phyloP scores from a whole-genome alignment of 2,329 filamentous ascomycete species.

The Paraphoma chrysanthemicola region DNA sequence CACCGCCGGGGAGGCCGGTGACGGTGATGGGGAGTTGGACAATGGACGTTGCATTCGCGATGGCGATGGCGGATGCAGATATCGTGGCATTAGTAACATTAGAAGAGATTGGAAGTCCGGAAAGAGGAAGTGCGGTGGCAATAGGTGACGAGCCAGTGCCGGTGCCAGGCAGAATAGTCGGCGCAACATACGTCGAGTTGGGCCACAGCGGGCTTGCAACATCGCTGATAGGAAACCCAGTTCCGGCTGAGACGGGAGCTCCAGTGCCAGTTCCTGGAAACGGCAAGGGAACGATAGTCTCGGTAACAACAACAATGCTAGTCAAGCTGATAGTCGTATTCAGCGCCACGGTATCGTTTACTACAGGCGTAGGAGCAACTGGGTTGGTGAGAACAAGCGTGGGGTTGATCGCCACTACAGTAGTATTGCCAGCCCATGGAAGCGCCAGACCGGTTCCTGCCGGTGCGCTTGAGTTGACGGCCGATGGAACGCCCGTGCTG shows the following conservation, averaged over 20 bases:
- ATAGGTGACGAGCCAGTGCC: neutral
- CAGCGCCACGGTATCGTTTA: neutral
- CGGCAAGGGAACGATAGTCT: conserved; percentile 5
- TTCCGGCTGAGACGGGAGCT: conserved; percentile 6
- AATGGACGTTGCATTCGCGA: neutral
- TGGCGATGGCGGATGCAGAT: conserved; percentile 3
- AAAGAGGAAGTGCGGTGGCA: neutral
- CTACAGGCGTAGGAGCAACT: neutral
- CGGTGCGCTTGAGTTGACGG: neutral
- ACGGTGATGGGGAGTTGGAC: neutral
- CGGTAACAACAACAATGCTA: conserved; percentile 7
- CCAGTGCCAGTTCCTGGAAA: conserved; percentile 5
- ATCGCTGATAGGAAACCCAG: conserved; percentile 9
- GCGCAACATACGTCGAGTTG: conserved; percentile 12
- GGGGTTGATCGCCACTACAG: neutral
- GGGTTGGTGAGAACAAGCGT: conserved; percentile 10
- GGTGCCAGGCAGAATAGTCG: conserved; percentile 10
- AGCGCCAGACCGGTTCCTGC: neutral
- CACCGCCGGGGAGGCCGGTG: neutral
- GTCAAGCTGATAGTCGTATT: conserved; percentile 6
- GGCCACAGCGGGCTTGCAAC: conserved; percentile 2
- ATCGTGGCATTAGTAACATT: conserved; percentile 11
- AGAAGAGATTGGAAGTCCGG: conserved; percentile 8
- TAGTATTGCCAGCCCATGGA: neutral
- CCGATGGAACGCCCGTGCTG: neutral